These are phyloP conservation scores for Phytophthora fragariaefolia DNA, from an alignment of 352 stramenopile genomes.

Conservation along the genomic window DNA sequence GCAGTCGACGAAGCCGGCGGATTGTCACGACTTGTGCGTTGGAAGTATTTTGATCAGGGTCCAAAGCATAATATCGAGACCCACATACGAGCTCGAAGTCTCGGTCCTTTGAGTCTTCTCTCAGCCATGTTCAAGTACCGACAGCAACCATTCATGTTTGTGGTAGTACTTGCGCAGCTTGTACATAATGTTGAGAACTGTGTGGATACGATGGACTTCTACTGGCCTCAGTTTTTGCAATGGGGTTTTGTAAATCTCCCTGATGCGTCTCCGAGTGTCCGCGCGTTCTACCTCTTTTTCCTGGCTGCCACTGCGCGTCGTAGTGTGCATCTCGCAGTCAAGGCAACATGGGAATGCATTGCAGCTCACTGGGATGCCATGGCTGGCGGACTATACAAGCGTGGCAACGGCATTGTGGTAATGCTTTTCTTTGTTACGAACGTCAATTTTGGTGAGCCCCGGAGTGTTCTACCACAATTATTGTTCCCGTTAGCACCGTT, in stretches of 20 bases:
- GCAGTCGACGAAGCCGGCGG: conserved; percentile 55
- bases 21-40: conserved; percentile 57
- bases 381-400: conserved; percentile 44
- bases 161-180: conserved; percentile 67
- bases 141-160: conserved; percentile 76
- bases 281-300: conserved; percentile 73
- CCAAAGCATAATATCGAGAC: conserved; percentile 51
- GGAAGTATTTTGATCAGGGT: conserved; percentile 60
- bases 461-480: conserved; percentile 51
- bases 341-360: conserved; percentile 71
- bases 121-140: conserved; percentile 71
- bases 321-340: conserved; percentile 61
- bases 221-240: conserved; percentile 74
- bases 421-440: conserved; percentile 76
- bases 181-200: conserved; percentile 64
- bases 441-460: conserved; percentile 58
- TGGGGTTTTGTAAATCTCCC: conserved; percentile 62
- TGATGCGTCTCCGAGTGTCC: conserved; percentile 57
- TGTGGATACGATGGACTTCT: conserved; percentile 67
- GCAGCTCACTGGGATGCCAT: conserved; percentile 70
- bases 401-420: conserved; percentile 54
- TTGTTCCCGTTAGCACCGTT: conserved; percentile 49
- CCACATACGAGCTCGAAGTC: conserved; percentile 46
- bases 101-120: conserved; percentile 61
- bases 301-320: conserved; percentile 57